These are phyloP conservation scores for Clavispora carvajalis DNA, from an alignment of 805 yeast genomes.

Conservation along the genomic window DNA sequence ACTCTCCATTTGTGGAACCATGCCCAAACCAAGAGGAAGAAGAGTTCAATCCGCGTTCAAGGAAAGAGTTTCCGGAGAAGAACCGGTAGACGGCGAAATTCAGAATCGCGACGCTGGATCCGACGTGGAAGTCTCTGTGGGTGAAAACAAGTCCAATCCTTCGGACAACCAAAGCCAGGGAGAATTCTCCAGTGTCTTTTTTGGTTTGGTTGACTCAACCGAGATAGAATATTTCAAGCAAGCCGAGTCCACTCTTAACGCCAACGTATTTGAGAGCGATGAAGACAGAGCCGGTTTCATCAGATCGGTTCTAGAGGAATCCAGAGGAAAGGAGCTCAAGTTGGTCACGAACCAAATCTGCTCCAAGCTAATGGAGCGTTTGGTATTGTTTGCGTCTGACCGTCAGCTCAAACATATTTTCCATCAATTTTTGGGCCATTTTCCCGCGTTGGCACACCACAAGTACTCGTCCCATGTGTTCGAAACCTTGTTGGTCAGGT, in stretches of 20 bases:
- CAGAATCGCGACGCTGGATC: slow-evolving; percentile 4
- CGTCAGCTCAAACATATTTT: slow-evolving; percentile 62
- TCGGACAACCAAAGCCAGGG: slow-evolving; percentile 5
- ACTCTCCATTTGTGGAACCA: slow-evolving; percentile 1
- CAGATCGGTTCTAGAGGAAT: slow-evolving; percentile 75
- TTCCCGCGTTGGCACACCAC: slow-evolving; percentile 72
- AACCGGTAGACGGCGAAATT: background rate
- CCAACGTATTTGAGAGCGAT: slow-evolving; percentile 66
- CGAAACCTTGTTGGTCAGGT: slow-evolving; percentile 74
- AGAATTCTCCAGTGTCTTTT: slow-evolving; percentile 46
- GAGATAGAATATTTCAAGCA: slow-evolving; percentile 90
- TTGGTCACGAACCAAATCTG: slow-evolving; percentile 92
- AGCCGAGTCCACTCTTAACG: slow-evolving; percentile 80
- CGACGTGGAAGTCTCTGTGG: background rate
- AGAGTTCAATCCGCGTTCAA: slow-evolving; percentile 29
- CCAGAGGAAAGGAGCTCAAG: slow-evolving; percentile 84
- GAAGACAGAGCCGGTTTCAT: slow-evolving; percentile 76
- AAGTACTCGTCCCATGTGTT: slow-evolving; percentile 92
- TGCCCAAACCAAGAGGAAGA: slow-evolving; percentile 38
- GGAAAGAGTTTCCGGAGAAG: slow-evolving; percentile 16
- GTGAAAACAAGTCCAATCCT: background rate
- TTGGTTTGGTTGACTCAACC: slow-evolving; percentile 77
- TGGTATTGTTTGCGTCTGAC: slow-evolving; percentile 62
- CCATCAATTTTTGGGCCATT: slow-evolving; percentile 66
- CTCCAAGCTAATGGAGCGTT: slow-evolving; percentile 85